Evolutionary conservation across 2,329 filamentous ascomycete species (phyloP), one percentile per base, ranked within the genome.

Genomic region (Alternaria tenuissima): DNA sequence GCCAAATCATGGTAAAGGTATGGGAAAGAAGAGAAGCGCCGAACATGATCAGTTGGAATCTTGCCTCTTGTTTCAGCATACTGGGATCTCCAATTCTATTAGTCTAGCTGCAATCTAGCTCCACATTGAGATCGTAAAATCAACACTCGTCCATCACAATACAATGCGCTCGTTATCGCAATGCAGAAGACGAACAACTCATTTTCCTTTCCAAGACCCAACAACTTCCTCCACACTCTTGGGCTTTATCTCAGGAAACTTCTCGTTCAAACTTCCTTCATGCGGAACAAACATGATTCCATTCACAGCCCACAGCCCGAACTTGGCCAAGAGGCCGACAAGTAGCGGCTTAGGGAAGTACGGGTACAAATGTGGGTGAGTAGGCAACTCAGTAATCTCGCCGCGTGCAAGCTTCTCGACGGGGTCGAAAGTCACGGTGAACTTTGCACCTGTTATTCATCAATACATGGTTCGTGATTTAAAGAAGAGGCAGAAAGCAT

Each of bases 351-450:
- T 70, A 2, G 70, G 67, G n/a, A 71, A 56, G 41, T 36, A 59
- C 2, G 26, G 18, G 43, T 72, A 71, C 18, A 52, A 8, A 14
- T 44, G 39, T 7, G 52, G 52, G 28, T 68, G 65, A 85, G 41
- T n/a, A 16, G 36, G 16, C 36, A 38, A 7, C 9, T 38, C 6
- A 0, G 16, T 38, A 7, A 38, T 38, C 7, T 38, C 36, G 6
- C 16, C 36, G 7, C 36, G 36, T 16, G 16, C 36, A 8, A 38
- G 36, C 16, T 38, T 38, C n/a, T 38, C 36, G 16, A 38, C 16
- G 1, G 36, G 36, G 36, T 38, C 36, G 16, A 38, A 9, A 38
- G 16, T n/a, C 7, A 38, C 6, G 36, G 36, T 38, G 16, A 38
- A 38, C 16, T 38, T 38, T 18, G 36, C 9, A 38, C 36, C 36